A percentile compares a stretch with the other conserved stretches of the same genome.
These are phyloP conservation scores for Tulasnella sp. DNA, from an alignment of 768 basidiomycete genomes.

Conservation along the genomic window DNA sequence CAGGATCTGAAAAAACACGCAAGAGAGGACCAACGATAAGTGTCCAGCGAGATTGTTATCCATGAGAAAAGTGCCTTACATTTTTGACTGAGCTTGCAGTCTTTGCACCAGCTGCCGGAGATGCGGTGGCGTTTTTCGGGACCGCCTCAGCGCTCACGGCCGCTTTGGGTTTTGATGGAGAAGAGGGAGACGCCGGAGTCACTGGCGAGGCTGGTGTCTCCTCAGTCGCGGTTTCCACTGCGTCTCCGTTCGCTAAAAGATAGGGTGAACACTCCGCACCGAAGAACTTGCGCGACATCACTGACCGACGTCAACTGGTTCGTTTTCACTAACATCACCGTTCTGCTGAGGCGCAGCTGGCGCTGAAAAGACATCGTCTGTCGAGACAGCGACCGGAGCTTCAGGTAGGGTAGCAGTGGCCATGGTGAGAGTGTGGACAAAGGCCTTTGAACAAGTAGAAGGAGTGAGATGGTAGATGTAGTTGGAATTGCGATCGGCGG, in stretches of 20 bases:
- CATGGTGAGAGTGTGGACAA: constrained; percentile 1
- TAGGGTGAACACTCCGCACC: background rate
- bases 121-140: constrained; percentile 13
- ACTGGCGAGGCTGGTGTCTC: background rate
- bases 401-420: background rate
- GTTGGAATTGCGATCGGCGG: constrained; percentile 1
- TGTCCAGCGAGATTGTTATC: background rate
- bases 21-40: background rate
- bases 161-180: constrained; percentile 15
- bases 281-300: background rate
- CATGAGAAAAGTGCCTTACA: background rate
- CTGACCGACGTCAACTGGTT: background rate
- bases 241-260: background rate
- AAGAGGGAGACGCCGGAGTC: background rate
- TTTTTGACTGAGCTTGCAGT: constrained; percentile 11
- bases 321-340: background rate
- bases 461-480: background rate
- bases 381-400: background rate
- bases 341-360: background rate
- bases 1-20: constrained; percentile 8
- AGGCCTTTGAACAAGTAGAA: constrained; percentile 4
- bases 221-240: background rate
- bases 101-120: background rate
- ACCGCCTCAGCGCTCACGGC: constrained; percentile 12
- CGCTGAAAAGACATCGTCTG: background rate